Evolutionary conservation across 805 yeast species (phyloP).

Genomic region (Suhomyces canberraensis): DNA sequence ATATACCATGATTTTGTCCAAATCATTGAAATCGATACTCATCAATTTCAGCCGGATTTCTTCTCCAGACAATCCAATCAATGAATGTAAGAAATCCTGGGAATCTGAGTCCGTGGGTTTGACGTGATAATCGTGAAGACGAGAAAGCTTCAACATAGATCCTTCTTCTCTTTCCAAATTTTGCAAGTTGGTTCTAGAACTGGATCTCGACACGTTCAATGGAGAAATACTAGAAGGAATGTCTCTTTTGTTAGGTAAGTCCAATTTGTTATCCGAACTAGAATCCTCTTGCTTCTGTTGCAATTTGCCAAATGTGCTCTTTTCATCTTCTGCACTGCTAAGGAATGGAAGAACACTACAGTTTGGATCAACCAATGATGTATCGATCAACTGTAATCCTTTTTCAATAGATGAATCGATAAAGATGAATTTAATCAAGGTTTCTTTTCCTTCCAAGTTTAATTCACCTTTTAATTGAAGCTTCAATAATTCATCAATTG

Average conservation of each 20-base stretch:
- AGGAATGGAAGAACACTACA: neutral
- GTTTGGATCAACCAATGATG: constrained; percentile 20
- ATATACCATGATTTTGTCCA: constrained; percentile 32
- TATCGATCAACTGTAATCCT: constrained; percentile 43
- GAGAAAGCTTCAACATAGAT: constrained; percentile 34
- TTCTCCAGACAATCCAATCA: constrained; percentile 31
- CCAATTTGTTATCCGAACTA: neutral
- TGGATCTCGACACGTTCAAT: constrained; percentile 14
- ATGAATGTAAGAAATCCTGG: constrained; percentile 7
- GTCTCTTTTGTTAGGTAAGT: neutral
- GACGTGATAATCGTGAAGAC: constrained; percentile 21
- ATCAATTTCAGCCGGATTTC: constrained; percentile 34
- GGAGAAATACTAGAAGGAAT: constrained; percentile 11
- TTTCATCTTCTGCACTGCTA: constrained; percentile 2
- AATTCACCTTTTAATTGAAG: constrained; percentile 55
- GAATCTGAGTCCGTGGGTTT: constrained; percentile 4
- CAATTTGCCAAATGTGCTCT: neutral
- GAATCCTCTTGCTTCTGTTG: neutral
- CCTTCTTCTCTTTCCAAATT: constrained; percentile 42
- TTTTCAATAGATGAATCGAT: constrained; percentile 68
- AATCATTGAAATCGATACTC: constrained; percentile 29
- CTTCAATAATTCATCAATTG: constrained; percentile 51
- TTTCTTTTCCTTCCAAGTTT: constrained; percentile 70
- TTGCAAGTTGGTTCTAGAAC: constrained; percentile 31
- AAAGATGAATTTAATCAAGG: constrained; percentile 62